Conservation (phyloP, 2,329 filamentous ascomycete genomes). For the Aspergillus sp. region DNA sequence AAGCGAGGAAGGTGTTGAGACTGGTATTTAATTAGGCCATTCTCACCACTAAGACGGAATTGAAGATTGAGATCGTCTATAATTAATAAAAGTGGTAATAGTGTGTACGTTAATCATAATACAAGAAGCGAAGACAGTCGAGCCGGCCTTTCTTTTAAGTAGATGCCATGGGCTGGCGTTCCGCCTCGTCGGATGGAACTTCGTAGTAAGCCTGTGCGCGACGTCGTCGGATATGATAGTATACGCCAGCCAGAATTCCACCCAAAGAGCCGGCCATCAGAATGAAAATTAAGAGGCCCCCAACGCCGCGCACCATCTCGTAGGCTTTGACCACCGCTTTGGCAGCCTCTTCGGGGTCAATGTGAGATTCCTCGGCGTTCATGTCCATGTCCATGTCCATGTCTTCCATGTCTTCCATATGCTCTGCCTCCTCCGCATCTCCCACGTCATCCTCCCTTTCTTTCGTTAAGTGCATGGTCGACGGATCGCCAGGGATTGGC, state of each 20-base stretch:
- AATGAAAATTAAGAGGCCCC: conserved; percentile 31
- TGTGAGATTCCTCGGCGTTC: conserved; percentile 3
- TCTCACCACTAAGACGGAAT: background rate
- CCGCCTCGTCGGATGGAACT: conserved; percentile 27
- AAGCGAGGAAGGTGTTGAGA: conserved; percentile 16
- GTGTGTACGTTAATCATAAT: conserved; percentile 7
- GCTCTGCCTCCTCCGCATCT: background rate
- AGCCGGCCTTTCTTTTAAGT: background rate
- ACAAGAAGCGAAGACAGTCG: background rate
- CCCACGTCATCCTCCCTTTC: conserved; percentile 17
- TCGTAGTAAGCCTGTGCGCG: conserved; percentile 28
- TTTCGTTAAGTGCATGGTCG: conserved; percentile 18
- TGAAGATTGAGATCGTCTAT: background rate
- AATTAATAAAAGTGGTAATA: background rate
- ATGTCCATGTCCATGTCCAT: conserved; percentile 1
- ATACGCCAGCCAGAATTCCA: conserved; percentile 24
- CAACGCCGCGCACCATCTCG: conserved; percentile 31
- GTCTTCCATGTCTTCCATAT: conserved; percentile 3
- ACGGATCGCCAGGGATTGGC: conserved; percentile 30
- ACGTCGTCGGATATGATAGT: conserved; percentile 22
- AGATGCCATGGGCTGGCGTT: conserved; percentile 22
- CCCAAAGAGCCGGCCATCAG: conserved; percentile 23
- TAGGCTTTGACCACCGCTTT: conserved; percentile 30
- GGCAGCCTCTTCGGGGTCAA: conserved; percentile 26
- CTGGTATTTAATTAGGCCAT: conserved; percentile 6